Evolutionary conservation across 768 basidiomycete species (phyloP).

Genomic region (Favolaschia claudopus): DNA sequence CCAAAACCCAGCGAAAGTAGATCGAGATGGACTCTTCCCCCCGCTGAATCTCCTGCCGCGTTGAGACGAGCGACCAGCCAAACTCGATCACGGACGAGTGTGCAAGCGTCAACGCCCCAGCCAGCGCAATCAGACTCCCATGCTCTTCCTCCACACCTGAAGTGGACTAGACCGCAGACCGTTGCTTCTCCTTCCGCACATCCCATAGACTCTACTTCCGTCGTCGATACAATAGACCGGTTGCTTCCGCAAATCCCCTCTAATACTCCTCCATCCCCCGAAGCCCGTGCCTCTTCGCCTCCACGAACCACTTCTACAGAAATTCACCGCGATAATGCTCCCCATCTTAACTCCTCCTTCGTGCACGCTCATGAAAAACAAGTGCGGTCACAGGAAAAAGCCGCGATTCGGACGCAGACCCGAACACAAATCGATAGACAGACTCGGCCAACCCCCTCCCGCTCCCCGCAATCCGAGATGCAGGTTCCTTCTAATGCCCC

Average conservation of each 20-base stretch:
- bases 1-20: too few relatives aligned
- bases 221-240: too few relatives aligned
- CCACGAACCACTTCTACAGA: conserved; percentile 10
- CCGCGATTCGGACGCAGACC: too few relatives aligned
- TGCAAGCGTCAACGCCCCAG: not conserved
- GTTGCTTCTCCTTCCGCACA: not conserved
- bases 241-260: too few relatives aligned
- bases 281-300: not conserved
- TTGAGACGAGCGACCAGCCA: not conserved
- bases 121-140: conserved; percentile 1
- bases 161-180: conserved; percentile 2
- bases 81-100: not conserved
- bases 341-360: conserved; percentile 23
- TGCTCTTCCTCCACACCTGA: not conserved
- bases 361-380: not conserved
- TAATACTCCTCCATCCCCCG: not conserved
- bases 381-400: too few relatives aligned
- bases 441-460: not conserved
- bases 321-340: conserved; percentile 25
- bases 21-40: too few relatives aligned
- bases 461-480: too few relatives aligned
- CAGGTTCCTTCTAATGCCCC: too few relatives aligned
- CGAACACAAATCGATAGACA: too few relatives aligned
- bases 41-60: not conserved
- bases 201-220: not conserved